phyloP scores from a whole-genome alignment of 352 stramenopile genomes.

The Globisporangium spiculum region DNA sequence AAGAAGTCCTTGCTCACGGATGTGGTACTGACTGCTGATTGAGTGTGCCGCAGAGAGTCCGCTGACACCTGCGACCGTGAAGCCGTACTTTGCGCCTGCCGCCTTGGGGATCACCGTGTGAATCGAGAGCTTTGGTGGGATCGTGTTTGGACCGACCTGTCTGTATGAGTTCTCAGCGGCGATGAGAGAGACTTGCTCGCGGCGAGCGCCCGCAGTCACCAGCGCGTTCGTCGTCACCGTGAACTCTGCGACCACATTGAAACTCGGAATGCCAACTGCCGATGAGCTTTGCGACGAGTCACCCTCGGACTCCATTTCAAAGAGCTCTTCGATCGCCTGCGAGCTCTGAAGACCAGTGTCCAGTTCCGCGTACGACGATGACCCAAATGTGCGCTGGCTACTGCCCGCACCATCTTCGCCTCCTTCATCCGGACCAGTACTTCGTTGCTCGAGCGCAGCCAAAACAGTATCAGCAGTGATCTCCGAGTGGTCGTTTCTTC shows the following conservation, averaged over 20 bases:
- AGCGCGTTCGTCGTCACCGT: conserved; percentile 62
- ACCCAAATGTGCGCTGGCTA: conserved; percentile 49
- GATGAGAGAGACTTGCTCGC: conserved; percentile 56
- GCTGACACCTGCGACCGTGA: conserved; percentile 42
- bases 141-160: conserved; percentile 48
- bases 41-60: conserved; percentile 53
- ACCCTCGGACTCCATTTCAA: conserved; percentile 71
- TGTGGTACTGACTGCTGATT: conserved; percentile 86
- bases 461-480: conserved; percentile 74
- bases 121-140: conserved; percentile 67
- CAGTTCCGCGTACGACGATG: conserved; percentile 39
- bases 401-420: conserved; percentile 21
- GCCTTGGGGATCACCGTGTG: conserved; percentile 79
- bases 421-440: conserved; percentile 39
- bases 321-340: conserved; percentile 75
- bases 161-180: conserved; percentile 77
- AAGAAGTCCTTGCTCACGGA: conserved; percentile 74
- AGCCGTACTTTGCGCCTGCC: conserved; percentile 58
- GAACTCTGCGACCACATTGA: conserved; percentile 76
- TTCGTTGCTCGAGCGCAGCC: conserved; percentile 58
- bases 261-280: conserved; percentile 23
- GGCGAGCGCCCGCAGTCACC: conserved; percentile 59
- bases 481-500: conserved; percentile 59
- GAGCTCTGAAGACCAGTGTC: conserved; percentile 29
- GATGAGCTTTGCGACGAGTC: conserved; percentile 39